These are phyloP conservation scores for Clavariopsis aquatica DNA, from an alignment of 495 filamentous ascomycete genomes.

Conservation along the genomic window DNA sequence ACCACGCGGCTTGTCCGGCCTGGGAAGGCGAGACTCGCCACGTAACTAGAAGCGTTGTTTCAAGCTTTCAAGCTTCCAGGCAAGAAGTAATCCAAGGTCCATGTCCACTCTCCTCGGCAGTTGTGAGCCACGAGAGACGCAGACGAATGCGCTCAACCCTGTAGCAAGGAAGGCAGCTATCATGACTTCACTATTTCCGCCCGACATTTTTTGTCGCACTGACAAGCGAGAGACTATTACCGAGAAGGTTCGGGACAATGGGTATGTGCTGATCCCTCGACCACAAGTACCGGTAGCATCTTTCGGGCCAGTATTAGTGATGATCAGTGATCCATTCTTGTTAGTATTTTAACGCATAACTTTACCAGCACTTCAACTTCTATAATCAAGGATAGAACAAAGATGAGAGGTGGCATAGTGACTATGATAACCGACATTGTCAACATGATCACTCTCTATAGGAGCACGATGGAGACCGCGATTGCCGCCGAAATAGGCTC, in stretches of 20 bases:
- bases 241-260: background rate
- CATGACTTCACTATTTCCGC: constrained; percentile 16
- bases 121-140: background rate
- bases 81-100: constrained; percentile 11
- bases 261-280: background rate
- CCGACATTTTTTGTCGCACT: too few relatives aligned
- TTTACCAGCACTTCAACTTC: background rate
- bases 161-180: background rate
- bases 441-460: background rate
- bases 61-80: too few relatives aligned
- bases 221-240: constrained; percentile 8
- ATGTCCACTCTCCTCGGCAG: background rate
- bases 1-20: constrained; percentile 5
- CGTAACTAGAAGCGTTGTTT: too few relatives aligned
- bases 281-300: constrained; percentile 3
- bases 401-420: background rate
- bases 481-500: background rate
- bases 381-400: constrained; percentile 8
- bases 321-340: too few relatives aligned
- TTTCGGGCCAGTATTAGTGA: background rate
- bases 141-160: background rate
- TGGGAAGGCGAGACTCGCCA: constrained; percentile 2
- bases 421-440: background rate
- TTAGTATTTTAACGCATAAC: background rate
- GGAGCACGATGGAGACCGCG: background rate